These are phyloP conservation scores for Endogone sp. DNA, from an alignment of 192 early-diverging fungal species.

Conservation along the genomic window DNA sequence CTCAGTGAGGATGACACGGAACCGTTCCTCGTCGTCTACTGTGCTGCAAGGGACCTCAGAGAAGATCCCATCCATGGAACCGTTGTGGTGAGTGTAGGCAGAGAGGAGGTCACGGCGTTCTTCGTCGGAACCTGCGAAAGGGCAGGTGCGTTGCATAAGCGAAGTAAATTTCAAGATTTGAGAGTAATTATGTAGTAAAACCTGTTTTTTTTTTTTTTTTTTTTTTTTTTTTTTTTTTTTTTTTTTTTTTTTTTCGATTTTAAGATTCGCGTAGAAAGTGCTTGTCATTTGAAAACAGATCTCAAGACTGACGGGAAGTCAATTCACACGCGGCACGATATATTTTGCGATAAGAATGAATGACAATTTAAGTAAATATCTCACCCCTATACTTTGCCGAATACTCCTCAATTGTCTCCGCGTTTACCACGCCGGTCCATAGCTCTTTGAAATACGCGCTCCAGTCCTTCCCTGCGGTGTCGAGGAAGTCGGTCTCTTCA, in stretches of 20 bases:
- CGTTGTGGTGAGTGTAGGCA: slow-evolving; percentile 60
- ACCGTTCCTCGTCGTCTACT: slow-evolving; percentile 62
- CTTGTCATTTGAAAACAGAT: too few relatives aligned
- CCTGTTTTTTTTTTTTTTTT: too few relatives aligned
- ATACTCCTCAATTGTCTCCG: slow-evolving; percentile 73
- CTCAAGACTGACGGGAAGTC: neutral
- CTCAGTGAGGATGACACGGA: slow-evolving; percentile 55
- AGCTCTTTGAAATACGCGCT: slow-evolving; percentile 78
- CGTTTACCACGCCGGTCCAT: slow-evolving; percentile 67
- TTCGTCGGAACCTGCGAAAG: slow-evolving; percentile 59
- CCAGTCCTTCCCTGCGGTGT: slow-evolving; percentile 62
- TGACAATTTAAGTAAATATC: too few relatives aligned
- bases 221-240: neutral
- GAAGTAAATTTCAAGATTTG: neutral
- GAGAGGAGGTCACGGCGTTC: slow-evolving; percentile 67
- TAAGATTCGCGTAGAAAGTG: too few relatives aligned
- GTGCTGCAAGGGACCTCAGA: slow-evolving; percentile 52
- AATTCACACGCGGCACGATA: neutral
- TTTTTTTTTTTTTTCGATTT: too few relatives aligned
- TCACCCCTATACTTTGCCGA: slow-evolving; percentile 63
- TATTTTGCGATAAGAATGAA: slow-evolving; percentile 7
- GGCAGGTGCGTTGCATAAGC: neutral
- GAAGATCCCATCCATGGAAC: slow-evolving; percentile 70
- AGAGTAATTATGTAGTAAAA: neutral
- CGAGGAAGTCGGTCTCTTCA: slow-evolving; percentile 33